phyloP scores from a whole-genome alignment of 352 stramenopile genomes.

The Aphanomyces cochlioides region DNA sequence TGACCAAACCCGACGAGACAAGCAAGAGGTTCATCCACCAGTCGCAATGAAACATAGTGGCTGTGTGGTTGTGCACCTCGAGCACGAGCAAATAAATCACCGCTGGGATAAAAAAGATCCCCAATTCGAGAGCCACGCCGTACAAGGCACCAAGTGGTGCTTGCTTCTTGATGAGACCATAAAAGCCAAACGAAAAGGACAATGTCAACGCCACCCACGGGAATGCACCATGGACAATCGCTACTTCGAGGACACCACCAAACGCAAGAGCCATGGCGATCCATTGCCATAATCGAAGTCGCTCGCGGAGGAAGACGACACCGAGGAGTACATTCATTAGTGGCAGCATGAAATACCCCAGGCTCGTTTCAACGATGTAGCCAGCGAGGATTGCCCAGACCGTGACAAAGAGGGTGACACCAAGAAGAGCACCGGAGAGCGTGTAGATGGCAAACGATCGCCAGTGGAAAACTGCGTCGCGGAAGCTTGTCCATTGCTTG shows the following conservation, averaged over 20 bases:
- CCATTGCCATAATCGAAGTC: slow-evolving; percentile 7
- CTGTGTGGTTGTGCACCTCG: not conserved
- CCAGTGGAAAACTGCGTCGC: not conserved
- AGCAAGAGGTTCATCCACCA: not conserved
- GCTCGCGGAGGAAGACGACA: slow-evolving; percentile 24
- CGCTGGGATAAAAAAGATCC: slow-evolving; percentile 22
- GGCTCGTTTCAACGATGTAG: slow-evolving; percentile 27
- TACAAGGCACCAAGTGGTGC: slow-evolving; percentile 14
- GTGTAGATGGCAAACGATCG: slow-evolving; percentile 12
- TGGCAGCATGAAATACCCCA: slow-evolving; percentile 24
- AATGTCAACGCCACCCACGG: slow-evolving; percentile 23
- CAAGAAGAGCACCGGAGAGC: slow-evolving; percentile 16
- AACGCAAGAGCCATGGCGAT: slow-evolving; percentile 9
- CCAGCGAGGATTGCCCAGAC: slow-evolving; percentile 22
- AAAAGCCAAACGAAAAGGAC: slow-evolving; percentile 19
- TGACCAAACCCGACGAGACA: slow-evolving; percentile 12
- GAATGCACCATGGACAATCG: slow-evolving; percentile 24
- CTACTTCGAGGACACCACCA: slow-evolving; percentile 13
- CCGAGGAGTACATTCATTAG: slow-evolving; percentile 25
- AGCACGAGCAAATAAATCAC: slow-evolving; percentile 11
- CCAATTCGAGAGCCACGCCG: slow-evolving; percentile 18
- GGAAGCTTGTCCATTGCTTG: slow-evolving; percentile 16
- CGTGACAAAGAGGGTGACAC: slow-evolving; percentile 7
- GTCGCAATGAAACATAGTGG: not conserved
- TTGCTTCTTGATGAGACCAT: slow-evolving; percentile 28